These are phyloP conservation scores for Globisporangium nagaii DNA, from an alignment of 352 stramenopile species.

Conservation along the genomic window DNA sequence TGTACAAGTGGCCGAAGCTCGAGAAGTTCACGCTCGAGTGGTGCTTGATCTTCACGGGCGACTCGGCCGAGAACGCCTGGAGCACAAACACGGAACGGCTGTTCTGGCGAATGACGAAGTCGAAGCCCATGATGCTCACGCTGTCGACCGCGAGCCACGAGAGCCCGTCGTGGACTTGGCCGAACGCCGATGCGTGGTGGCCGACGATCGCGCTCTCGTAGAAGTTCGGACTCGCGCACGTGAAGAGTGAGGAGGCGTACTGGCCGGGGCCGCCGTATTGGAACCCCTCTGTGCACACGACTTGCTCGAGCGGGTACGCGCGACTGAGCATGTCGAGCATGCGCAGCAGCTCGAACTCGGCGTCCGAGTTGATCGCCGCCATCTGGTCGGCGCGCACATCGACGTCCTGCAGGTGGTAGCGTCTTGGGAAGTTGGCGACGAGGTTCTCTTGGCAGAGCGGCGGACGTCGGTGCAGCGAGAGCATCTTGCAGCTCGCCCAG, in stretches of 20 bases:
- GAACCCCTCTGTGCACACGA: constrained; percentile 44
- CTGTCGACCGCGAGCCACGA: constrained; percentile 40
- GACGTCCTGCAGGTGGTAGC: constrained; percentile 31
- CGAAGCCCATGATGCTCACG: constrained; percentile 43
- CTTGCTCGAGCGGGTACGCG: constrained; percentile 27
- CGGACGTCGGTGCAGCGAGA: constrained; percentile 43
- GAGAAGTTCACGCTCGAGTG: constrained; percentile 37
- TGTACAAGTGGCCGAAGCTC: constrained; percentile 50
- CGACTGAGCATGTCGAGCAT: constrained; percentile 43
- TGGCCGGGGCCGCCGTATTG: constrained; percentile 16
- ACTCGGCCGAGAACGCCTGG: neutral
- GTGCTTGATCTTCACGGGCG: constrained; percentile 17
- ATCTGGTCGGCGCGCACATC: constrained; percentile 17
- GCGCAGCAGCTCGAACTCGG: constrained; percentile 39
- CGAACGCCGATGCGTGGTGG: constrained; percentile 26
- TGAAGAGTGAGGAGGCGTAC: constrained; percentile 24
- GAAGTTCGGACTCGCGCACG: constrained; percentile 40
- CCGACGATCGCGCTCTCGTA: constrained; percentile 36
- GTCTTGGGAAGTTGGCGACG: constrained; percentile 38
- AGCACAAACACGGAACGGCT: constrained; percentile 25
- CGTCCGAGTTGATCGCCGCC: constrained; percentile 33
- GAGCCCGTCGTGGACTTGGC: constrained; percentile 25
- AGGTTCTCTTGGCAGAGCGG: constrained; percentile 53
- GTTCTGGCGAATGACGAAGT: constrained; percentile 49
- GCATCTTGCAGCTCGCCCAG: constrained; percentile 49